Percentiles rank a stretch among this genome's conserved stretches.
Conservation (phyloP, 2,329 filamentous ascomycete species). For the Arthrobotrys megalospora region DNA sequence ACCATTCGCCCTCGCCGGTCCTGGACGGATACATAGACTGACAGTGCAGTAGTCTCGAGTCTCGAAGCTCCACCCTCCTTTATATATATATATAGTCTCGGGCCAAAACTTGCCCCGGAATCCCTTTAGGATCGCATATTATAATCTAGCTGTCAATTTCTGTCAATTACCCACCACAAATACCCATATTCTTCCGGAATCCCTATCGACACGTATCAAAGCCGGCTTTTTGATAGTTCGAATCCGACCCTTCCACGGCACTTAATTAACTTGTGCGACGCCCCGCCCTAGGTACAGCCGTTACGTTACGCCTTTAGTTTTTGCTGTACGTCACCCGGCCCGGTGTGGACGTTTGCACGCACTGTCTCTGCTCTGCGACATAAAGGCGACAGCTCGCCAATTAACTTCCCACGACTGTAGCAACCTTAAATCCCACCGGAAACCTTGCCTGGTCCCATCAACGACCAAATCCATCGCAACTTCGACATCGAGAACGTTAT, state of each 20-base stretch:
- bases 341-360: constrained; percentile 19
- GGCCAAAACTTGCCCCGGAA: constrained; percentile 39
- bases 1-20: constrained; percentile 34
- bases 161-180: constrained; percentile 21
- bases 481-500: constrained; percentile 15
- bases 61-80: constrained; percentile 41
- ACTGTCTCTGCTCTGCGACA: constrained; percentile 10
- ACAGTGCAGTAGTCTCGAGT: constrained; percentile 37
- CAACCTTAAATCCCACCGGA: constrained; percentile 32
- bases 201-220: constrained; percentile 27
- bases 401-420: constrained; percentile 25
- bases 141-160: constrained; percentile 9
- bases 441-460: constrained; percentile 21
- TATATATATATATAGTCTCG: constrained; percentile 14
- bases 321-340: constrained; percentile 41
- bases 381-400: constrained; percentile 53
- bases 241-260: constrained; percentile 12
- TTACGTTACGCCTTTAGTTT: not conserved
- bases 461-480: constrained; percentile 15
- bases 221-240: constrained; percentile 11
- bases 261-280: constrained; percentile 12
- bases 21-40: constrained; percentile 42
- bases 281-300: not conserved
- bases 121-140: constrained; percentile 33
- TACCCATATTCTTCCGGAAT: constrained; percentile 24